These are phyloP conservation scores for Fraxinus latifolia DNA, from an alignment of 305 asterid species.

Conservation along the genomic window DNA sequence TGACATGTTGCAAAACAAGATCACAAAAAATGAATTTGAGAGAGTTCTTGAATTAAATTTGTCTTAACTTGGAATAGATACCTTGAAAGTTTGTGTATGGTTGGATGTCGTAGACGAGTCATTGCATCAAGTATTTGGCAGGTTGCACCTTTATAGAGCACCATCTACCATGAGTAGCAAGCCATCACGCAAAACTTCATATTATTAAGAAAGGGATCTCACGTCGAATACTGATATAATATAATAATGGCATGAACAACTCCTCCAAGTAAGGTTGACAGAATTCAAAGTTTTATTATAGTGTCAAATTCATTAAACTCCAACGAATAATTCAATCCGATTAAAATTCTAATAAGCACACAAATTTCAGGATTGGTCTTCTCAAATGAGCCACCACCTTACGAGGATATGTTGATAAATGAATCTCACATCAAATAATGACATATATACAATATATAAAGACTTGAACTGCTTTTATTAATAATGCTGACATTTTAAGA, in stretches of 20 bases:
- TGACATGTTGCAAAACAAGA: neutral
- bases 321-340: neutral
- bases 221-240: neutral
- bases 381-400: too few species aligned
- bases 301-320: neutral
- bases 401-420: too few species aligned
- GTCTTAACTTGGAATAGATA: neutral
- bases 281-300: neutral
- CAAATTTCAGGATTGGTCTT: neutral
- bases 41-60: neutral
- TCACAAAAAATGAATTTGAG: neutral
- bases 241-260: neutral
- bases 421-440: too few species aligned
- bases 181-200: neutral
- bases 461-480: neutral
- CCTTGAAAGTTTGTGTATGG: neutral
- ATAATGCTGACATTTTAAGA: neutral
- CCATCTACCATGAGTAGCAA: neutral
- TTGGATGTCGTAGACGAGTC: neutral
- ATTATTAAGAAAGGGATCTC: too few species aligned
- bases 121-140: neutral
- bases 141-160: neutral
- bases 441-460: neutral
- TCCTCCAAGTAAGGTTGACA: neutral
- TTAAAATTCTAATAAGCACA: neutral